phyloP scores from a whole-genome alignment of 2,329 filamentous ascomycete species.

The Xylaria sp. region DNA sequence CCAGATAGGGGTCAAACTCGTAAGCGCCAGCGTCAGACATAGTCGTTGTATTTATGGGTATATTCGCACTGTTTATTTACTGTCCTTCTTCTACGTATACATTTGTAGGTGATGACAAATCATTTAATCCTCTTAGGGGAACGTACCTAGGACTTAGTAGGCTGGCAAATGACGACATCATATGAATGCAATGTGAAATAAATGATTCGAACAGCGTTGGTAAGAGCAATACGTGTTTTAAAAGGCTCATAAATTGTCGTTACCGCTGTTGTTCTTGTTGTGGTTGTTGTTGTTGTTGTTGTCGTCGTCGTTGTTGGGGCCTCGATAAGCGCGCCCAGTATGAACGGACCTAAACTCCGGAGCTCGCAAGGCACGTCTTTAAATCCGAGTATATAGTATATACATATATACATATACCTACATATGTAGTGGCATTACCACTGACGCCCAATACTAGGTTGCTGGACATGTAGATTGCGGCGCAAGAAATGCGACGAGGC shows the following conservation, averaged over 20 bases:
- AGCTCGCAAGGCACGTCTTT: constrained; percentile 36
- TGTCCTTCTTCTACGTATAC: background rate
- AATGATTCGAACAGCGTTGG: background rate
- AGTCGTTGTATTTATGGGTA: background rate
- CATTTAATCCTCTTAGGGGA: background rate
- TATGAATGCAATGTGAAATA: background rate
- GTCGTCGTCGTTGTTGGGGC: constrained; percentile 3
- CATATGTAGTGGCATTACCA: too few relatives aligned
- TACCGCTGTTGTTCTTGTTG: too few relatives aligned
- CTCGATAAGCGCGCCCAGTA: constrained; percentile 24
- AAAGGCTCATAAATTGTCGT: background rate
- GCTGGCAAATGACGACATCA: background rate
- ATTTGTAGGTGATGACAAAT: constrained; percentile 22
- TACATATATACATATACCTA: constrained; percentile 6
- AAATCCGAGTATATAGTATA: background rate
- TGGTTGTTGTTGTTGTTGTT: too few relatives aligned
- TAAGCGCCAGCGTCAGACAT: background rate
- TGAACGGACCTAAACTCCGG: constrained; percentile 36
- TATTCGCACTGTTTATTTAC: constrained; percentile 2
- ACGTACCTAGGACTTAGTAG: background rate
- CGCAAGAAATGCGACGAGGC: constrained; percentile 58
- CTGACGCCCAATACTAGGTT: constrained; percentile 40
- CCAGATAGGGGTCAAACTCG: background rate
- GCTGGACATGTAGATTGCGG: constrained; percentile 57
- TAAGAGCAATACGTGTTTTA: background rate